phyloP scores from a whole-genome alignment of 345 rosid species.

The Aquilaria yunnanensis region DNA sequence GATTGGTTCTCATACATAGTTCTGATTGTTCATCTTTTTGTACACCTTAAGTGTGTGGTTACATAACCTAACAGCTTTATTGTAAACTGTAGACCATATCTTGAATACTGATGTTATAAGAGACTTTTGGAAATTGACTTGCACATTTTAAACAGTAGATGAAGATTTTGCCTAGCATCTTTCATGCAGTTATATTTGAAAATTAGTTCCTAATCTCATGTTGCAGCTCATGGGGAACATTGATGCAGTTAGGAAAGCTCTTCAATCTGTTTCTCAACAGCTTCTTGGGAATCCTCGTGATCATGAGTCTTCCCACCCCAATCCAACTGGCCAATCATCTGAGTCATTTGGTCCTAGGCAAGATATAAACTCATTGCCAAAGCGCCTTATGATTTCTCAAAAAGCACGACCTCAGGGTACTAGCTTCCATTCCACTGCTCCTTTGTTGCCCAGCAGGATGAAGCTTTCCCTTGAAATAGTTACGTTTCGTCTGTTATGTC shows the following conservation, averaged over 20 bases:
- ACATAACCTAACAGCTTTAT: no score
- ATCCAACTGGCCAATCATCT: constrained; percentile 32
- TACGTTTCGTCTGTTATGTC: constrained; percentile 55
- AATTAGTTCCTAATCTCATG: constrained; percentile 3
- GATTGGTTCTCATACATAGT: no score
- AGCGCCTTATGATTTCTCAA: constrained; percentile 33
- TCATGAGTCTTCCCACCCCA: constrained; percentile 30
- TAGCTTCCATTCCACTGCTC: constrained; percentile 19
- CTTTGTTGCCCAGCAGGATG: constrained; percentile 32
- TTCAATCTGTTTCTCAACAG: constrained; percentile 46
- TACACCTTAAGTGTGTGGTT: no score
- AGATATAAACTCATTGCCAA: constrained; percentile 23
- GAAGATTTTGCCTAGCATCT: background rate
- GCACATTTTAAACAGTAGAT: no score
- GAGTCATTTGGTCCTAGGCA: constrained; percentile 27
- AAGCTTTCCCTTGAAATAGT: constrained; percentile 36
- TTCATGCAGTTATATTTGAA: background rate
- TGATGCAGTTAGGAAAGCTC: constrained; percentile 59
- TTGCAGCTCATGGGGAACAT: constrained; percentile 57
- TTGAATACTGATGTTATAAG: no score
- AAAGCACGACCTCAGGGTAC: constrained; percentile 37
- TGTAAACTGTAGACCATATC: no score
- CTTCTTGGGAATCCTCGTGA: constrained; percentile 47
- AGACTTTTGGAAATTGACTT: no score
- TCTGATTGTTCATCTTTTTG: no score